Conservation (phyloP, 306 rosid genomes). For the Senna tora region DNA sequence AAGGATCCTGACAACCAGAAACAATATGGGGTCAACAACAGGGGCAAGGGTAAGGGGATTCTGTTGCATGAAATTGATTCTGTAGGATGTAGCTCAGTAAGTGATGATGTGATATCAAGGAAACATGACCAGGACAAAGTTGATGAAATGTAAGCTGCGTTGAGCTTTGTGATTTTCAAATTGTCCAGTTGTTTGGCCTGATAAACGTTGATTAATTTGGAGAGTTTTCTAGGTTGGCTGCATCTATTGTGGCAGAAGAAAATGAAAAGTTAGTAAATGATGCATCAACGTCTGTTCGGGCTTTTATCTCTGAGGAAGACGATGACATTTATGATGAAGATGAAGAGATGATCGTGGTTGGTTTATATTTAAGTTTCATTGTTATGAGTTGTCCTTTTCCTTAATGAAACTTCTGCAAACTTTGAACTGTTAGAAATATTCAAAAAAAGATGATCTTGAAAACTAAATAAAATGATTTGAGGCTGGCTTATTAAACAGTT, state of each 20-base stretch:
- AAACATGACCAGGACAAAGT: constrained; percentile 37
- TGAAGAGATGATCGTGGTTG: constrained; percentile 60
- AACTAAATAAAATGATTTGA: background rate
- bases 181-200: constrained; percentile 19
- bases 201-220: constrained; percentile 29
- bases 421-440: background rate
- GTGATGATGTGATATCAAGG: constrained; percentile 31
- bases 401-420: constrained; percentile 17
- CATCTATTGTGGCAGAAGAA: constrained; percentile 48
- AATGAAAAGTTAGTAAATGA: constrained; percentile 40
- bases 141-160: constrained; percentile 55
- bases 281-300: constrained; percentile 41
- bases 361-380: constrained; percentile 30
- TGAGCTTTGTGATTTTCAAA: constrained; percentile 13
- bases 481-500: background rate
- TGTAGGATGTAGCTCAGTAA: constrained; percentile 42
- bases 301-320: constrained; percentile 42
- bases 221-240: constrained; percentile 50
- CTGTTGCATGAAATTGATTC: constrained; percentile 33
- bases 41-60: constrained; percentile 49
- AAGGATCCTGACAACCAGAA: constrained; percentile 40
- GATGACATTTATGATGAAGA: constrained; percentile 47
- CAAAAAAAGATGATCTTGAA: background rate
- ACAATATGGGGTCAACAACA: constrained; percentile 29
- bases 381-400: constrained; percentile 20